Conservation (phyloP, 2,329 filamentous ascomycete genomes). For the Nectriaceae sp. region DNA sequence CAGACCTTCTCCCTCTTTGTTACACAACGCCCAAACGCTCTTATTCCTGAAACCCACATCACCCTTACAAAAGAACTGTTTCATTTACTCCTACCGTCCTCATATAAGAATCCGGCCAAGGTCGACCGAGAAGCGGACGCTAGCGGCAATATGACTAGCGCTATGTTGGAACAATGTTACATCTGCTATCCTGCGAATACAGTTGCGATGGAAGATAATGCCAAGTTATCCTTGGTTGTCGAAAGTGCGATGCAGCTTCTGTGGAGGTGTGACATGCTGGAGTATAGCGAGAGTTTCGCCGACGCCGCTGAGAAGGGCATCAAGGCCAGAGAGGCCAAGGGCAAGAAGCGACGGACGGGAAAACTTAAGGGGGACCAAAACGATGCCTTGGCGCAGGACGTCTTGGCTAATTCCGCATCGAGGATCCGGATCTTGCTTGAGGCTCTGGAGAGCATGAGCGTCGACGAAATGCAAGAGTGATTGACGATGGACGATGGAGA, state of each 20-base stretch:
- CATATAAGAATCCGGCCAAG: constrained; percentile 43
- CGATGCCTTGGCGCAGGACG: constrained; percentile 45
- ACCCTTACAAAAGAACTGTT: constrained; percentile 49
- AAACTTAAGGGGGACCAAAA: constrained; percentile 33
- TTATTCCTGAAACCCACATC: constrained; percentile 42
- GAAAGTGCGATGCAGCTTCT: constrained; percentile 64
- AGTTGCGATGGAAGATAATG: constrained; percentile 65
- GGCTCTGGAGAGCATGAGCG: constrained; percentile 29
- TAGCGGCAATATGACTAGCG: constrained; percentile 41
- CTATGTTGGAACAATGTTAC: constrained; percentile 59
- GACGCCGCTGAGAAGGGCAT: constrained; percentile 49
- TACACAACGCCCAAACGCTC: constrained; percentile 37
- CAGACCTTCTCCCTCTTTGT: constrained; percentile 57
- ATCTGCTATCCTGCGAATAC: constrained; percentile 66
- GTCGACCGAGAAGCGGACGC: constrained; percentile 39
- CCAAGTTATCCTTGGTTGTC: constrained; percentile 68
- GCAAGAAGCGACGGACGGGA: constrained; percentile 42
- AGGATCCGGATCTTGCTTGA: constrained; percentile 44
- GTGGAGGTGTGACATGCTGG: constrained; percentile 37
- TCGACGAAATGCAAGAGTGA: constrained; percentile 7
- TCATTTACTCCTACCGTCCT: constrained; percentile 44
- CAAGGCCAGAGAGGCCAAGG: constrained; percentile 49
- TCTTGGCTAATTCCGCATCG: constrained; percentile 46
- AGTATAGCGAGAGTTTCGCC: constrained; percentile 39
- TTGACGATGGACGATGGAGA: not conserved